phyloP scores from a whole-genome alignment of 768 basidiomycete genomes.

The Auricularia sp. region DNA sequence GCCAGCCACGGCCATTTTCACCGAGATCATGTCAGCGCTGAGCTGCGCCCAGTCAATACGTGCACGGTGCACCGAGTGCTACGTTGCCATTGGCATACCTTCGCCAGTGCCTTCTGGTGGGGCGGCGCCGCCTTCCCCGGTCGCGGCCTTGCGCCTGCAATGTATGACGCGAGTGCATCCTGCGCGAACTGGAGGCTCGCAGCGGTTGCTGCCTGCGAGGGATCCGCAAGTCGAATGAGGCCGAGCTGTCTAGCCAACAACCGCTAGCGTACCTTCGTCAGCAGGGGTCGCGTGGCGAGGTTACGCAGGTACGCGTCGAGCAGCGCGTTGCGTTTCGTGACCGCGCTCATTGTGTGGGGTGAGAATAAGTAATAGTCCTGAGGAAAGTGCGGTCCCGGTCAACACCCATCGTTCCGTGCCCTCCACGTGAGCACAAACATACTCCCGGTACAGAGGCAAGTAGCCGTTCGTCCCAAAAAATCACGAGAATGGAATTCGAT shows the following conservation, averaged over 20 bases:
- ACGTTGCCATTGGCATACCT: background rate
- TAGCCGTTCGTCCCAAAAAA: too few species aligned
- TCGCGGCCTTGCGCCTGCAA: constrained; percentile 53
- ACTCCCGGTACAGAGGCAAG: too few species aligned
- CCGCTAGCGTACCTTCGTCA: constrained; percentile 58
- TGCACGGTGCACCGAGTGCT: background rate
- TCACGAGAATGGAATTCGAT: background rate
- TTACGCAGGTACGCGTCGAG: constrained; percentile 62
- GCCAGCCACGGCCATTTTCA: constrained; percentile 81
- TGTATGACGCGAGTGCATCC: constrained; percentile 69
- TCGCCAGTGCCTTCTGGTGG: constrained; percentile 12
- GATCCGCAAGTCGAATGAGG: background rate
- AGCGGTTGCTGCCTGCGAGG: background rate
- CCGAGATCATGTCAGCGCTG: constrained; percentile 25
- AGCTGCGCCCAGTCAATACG: background rate
- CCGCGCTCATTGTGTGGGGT: background rate
- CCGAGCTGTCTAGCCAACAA: constrained; percentile 29
- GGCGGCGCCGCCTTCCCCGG: constrained; percentile 24
- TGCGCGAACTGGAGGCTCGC: constrained; percentile 43
- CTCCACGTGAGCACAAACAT: too few species aligned
- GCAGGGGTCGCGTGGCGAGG: constrained; percentile 57
- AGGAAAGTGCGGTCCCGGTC: too few species aligned
- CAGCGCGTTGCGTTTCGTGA: constrained; percentile 33
- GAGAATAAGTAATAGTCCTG: background rate
- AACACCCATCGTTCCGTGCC: too few species aligned